These are phyloP conservation scores for Cercophora scortea DNA, from an alignment of 495 filamentous ascomycete species.

Conservation along the genomic window DNA sequence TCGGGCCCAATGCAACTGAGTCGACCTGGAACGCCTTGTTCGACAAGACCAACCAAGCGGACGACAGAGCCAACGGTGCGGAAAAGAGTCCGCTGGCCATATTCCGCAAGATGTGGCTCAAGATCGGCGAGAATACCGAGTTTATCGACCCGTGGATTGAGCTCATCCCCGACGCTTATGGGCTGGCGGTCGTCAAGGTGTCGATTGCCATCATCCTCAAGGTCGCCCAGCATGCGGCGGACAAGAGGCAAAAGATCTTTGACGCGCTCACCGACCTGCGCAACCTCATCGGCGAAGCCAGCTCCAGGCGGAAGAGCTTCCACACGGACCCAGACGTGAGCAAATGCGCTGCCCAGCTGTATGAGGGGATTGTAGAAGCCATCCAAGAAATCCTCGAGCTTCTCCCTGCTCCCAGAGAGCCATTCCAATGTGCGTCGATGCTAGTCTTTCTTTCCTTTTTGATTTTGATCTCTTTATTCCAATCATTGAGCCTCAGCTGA, in stretches of 20 bases:
- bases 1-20: neutral
- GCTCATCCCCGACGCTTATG: neutral
- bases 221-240: neutral
- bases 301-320: neutral
- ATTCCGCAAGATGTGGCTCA: neutral
- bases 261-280: neutral
- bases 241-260: neutral
- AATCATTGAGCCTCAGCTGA: too few species aligned
- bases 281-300: neutral
- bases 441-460: too few species aligned
- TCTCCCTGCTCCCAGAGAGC: neutral
- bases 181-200: neutral
- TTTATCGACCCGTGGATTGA: neutral
- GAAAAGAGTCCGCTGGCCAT: neutral
- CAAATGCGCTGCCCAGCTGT: neutral
- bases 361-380: neutral
- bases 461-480: too few species aligned
- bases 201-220: neutral
- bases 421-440: neutral
- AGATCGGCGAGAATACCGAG: neutral
- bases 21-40: neutral
- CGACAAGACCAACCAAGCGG: neutral
- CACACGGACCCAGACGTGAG: neutral
- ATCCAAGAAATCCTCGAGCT: neutral
- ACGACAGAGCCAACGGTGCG: neutral